Evolutionary conservation across 371 early-diverging fungal species (phyloP), one percentile per base, ranked within the genome.

Genomic region (Mortierella sp.): DNA sequence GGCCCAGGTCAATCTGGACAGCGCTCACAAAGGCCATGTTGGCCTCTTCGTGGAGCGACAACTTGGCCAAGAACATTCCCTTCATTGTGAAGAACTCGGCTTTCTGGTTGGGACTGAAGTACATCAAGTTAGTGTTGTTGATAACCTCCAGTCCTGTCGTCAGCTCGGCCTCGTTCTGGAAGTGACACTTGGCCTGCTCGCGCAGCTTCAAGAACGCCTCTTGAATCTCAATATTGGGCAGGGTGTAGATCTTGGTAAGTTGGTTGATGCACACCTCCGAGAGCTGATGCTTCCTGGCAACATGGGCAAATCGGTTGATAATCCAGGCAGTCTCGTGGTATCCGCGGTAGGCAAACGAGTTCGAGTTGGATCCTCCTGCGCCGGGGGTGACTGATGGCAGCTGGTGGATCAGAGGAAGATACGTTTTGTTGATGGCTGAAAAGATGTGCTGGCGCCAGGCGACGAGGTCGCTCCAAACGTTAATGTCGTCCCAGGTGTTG

Each of bases 311-410:
- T n/a, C 98, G 94, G 82, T 99, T 99, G 90, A 99, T 98, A 64
- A 98, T 98, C 99, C 99, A 99, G 1, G 99, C 99, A 31, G 98
- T 99, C 88, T 99, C 99, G 87, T 99, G 99, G 88, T 98, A 98
- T 9, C 99, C 99, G 34, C 99, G 95, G 87, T 97, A 99, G 0
- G 98, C 98, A 81, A 95, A 95, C 11, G 98, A 96, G 80, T 95
- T 95, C 13, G 90, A 88, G 61, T 90, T 93, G 37, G 88, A 88
- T 19, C 90, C 88, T n/a, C 90, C 89, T 21, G 88, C 79, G 24
- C 89, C 90, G 1, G 90, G 89, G 13, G 89, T 88, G 31, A 73
- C 88, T 14, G 77, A 87, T 19, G 88, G 91, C 48, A 95, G 79
- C 55, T 93, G 86, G 1, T 96, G 95, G 69, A 97, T 95, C 71